Conservation (phyloP, 2,329 filamentous ascomycete genomes). For the Colletotrichum caudatum region DNA sequence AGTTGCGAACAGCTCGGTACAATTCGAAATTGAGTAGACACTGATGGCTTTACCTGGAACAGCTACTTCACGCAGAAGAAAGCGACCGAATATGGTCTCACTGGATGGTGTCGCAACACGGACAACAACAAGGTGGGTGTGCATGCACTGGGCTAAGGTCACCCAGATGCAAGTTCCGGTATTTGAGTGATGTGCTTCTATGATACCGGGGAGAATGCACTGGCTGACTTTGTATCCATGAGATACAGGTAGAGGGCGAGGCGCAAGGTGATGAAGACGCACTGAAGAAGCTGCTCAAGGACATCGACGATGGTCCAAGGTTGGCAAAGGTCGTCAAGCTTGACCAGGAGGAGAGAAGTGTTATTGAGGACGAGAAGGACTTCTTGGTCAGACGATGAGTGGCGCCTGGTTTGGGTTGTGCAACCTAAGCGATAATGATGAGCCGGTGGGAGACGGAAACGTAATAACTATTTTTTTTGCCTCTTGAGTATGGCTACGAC, state of each 20-base stretch:
- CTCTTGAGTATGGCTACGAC: neutral
- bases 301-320: slow-evolving; percentile 79
- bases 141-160: neutral
- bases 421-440: too few species aligned
- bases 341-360: slow-evolving; percentile 74
- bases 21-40: neutral
- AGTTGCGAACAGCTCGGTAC: neutral
- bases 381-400: slow-evolving; percentile 67
- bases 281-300: slow-evolving; percentile 77
- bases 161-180: neutral
- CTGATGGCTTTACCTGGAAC: slow-evolving; percentile 2
- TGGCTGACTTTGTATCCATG: slow-evolving; percentile 32
- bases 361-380: slow-evolving; percentile 73
- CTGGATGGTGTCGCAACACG: slow-evolving; percentile 73
- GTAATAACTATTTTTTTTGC: neutral
- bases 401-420: neutral
- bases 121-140: slow-evolving; percentile 63
- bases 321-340: slow-evolving; percentile 80
- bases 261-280: slow-evolving; percentile 79
- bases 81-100: slow-evolving; percentile 63
- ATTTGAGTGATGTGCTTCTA: neutral
- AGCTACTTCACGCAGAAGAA: slow-evolving; percentile 68
- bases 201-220: neutral
- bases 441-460: neutral
- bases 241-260: slow-evolving; percentile 84